A percentile compares a stretch with the other conserved stretches of the same genome.
Evolutionary conservation across 768 basidiomycete species (phyloP).

Genomic region (Boletus insuetus): DNA sequence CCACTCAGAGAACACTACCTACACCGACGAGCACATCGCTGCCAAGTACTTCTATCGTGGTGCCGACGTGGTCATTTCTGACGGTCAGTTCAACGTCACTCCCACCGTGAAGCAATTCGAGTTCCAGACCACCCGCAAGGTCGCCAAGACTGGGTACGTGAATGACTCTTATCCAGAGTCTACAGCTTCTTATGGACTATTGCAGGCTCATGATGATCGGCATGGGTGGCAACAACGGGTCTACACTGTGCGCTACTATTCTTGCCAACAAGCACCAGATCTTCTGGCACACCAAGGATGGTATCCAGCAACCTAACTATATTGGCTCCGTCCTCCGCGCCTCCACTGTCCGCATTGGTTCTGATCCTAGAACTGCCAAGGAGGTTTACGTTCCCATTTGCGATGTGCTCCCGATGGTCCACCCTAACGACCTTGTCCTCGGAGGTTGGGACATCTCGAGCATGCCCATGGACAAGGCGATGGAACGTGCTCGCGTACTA

Average conservation of each 20-base stretch:
- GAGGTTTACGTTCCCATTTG: constrained; percentile 92
- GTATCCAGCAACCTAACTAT: constrained; percentile 94
- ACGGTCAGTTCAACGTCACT: constrained; percentile 75
- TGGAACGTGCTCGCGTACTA: constrained; percentile 90
- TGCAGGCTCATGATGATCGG: constrained; percentile 94
- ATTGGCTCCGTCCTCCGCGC: constrained; percentile 96
- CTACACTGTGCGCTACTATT: constrained; percentile 90
- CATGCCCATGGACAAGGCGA: constrained; percentile 81
- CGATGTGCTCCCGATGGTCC: constrained; percentile 94
- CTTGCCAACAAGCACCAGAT: constrained; percentile 96
- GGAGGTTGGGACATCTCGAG: constrained; percentile 99
- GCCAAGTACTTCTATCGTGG: constrained; percentile 81
- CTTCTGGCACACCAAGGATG: constrained; percentile 90
- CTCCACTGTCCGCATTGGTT: constrained; percentile 89
- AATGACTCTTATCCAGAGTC: constrained; percentile 2
- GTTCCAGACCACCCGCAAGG: constrained; percentile 86
- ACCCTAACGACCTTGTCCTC: constrained; percentile 96
- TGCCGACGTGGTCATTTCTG: constrained; percentile 61
- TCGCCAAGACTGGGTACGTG: constrained; percentile 89
- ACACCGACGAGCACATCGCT: constrained; percentile 80
- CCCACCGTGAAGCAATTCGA: constrained; percentile 81
- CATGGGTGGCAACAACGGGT: constrained; percentile 95
- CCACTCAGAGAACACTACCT: constrained; percentile 76
- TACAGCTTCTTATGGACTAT: not conserved
- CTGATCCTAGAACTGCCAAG: constrained; percentile 74